Base-by-base conservation (phyloP, 1,284 basidiomycete species). In the Sporisorium graminicola region DNA sequence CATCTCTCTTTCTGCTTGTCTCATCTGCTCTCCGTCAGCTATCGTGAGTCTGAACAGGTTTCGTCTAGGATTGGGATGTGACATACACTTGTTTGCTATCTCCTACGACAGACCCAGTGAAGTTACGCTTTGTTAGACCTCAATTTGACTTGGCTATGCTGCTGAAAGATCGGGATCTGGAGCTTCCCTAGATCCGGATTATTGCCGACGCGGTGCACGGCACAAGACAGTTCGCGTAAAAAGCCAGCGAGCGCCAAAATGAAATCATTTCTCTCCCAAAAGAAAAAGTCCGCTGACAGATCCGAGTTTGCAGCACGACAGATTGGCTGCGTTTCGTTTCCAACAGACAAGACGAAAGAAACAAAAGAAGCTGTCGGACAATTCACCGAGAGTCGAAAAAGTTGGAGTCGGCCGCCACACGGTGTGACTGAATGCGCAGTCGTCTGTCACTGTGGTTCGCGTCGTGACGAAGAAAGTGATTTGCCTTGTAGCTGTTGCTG, bases 241-340 rank as follows among this genome's bases (percentile, higher is more conserved):
- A n/a, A n/a, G n/a, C n/a, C 47, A n/a, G n/a, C 33, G 29, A 43
- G 5, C 3, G 5, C 4, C 44, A 40, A 18, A 27, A 57, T 57
- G 44, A 57, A 57, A 47, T n/a, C n/a, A n/a, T 57, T 46, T 35
- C 27, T 47, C 18, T 8, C 16, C 33, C n/a, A n/a, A n/a, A 13
- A 53, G 35, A 27, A 29, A 43, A 43, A 43, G 40, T 20, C 6
- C 22, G 56, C 56, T 58, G 56, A 58, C 56, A 58, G 56, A 58
- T 58, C 33, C 56, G 33, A 27, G 22, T n/a, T 26, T 35, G 27
- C 26, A 29, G 26, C 27, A 27, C 27, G 46, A 14, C 20, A 47
- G 46, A 13, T 13, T 43, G 43, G 43, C 50, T 35, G 50, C 50
- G 5, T 52, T 52, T 37, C 13, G 9, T 24, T 37, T 35, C 24